Conservation (phyloP, 768 basidiomycete species). For the Chlorophyllum brunneum region DNA sequence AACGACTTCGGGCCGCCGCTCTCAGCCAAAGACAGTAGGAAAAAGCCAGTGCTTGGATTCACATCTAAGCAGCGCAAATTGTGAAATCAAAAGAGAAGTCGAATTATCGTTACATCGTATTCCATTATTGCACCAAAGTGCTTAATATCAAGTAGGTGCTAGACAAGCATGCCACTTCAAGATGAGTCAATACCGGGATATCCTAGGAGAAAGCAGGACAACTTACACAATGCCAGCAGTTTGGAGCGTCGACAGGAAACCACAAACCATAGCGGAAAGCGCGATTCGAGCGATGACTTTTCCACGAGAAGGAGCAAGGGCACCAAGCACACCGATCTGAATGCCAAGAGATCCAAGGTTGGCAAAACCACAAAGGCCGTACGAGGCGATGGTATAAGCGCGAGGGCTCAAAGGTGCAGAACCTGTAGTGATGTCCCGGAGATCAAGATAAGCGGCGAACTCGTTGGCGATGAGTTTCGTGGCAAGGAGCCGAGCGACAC, state of each 20-base stretch:
- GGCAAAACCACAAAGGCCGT: conserved; percentile 89
- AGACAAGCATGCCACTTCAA: conserved; percentile 45
- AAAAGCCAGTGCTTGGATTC: too few species aligned
- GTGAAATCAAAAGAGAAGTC: too few species aligned
- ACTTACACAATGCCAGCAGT: conserved; percentile 32
- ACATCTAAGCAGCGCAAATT: too few species aligned
- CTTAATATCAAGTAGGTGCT: background rate
- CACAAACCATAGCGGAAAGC: conserved; percentile 39
- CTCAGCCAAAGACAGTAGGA: too few species aligned
- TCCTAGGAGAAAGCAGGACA: background rate
- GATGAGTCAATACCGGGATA: conserved; percentile 6
- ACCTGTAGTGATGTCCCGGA: conserved; percentile 44
- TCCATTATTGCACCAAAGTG: background rate
- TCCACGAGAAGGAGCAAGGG: conserved; percentile 48
- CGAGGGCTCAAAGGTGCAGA: conserved; percentile 61
- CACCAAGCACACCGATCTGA: conserved; percentile 53
- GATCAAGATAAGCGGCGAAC: conserved; percentile 70
- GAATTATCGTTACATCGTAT: background rate
- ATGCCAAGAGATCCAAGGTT: conserved; percentile 86
- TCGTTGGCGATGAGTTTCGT: conserved; percentile 88
- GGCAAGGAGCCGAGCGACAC: conserved; percentile 76
- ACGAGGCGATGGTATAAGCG: conserved; percentile 79
- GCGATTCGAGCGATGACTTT: conserved; percentile 71
- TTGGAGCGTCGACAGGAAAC: conserved; percentile 33
- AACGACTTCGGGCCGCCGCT: too few species aligned